A percentile compares a stretch with the other conserved stretches of the same genome.
Conservation (phyloP, 768 basidiomycete species). For the Pleurotus citrinopileatus region DNA sequence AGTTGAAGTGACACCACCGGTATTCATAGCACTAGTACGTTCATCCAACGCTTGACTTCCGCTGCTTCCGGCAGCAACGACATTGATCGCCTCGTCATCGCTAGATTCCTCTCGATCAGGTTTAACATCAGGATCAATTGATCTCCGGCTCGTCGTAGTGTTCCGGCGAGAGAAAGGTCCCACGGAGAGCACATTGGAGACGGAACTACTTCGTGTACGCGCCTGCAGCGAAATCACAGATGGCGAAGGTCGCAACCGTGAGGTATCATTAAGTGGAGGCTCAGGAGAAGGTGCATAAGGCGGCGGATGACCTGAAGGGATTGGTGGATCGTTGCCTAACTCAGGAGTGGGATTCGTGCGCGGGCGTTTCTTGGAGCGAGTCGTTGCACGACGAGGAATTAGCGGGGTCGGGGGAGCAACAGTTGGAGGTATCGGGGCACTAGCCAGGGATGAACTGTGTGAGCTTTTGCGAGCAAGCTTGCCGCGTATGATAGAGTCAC, state of each 20-base stretch:
- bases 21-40: constrained; percentile 62
- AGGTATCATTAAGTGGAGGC: constrained; percentile 24
- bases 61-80: constrained; percentile 77
- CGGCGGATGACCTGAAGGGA: constrained; percentile 59
- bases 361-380: constrained; percentile 30
- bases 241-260: constrained; percentile 33
- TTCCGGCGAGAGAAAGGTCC: constrained; percentile 34
- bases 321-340: constrained; percentile 22
- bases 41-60: constrained; percentile 83
- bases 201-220: constrained; percentile 51
- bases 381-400: constrained; percentile 42
- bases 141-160: constrained; percentile 24
- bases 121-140: constrained; percentile 44
- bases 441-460: constrained; percentile 25
- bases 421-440: constrained; percentile 27
- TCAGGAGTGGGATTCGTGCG: constrained; percentile 26
- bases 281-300: constrained; percentile 48
- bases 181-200: constrained; percentile 58
- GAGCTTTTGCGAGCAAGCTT: constrained; percentile 40
- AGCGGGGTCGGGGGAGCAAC: constrained; percentile 27
- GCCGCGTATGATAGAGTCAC: constrained; percentile 25
- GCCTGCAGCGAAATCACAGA: constrained; percentile 41
- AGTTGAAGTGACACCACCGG: constrained; percentile 17
- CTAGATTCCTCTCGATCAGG: constrained; percentile 77
- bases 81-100: constrained; percentile 84